Evolutionary conservation across 148 eudicot species (phyloP), one percentile per base, ranked within the genome.

Genomic region (Chenopodium suecicum): DNA sequence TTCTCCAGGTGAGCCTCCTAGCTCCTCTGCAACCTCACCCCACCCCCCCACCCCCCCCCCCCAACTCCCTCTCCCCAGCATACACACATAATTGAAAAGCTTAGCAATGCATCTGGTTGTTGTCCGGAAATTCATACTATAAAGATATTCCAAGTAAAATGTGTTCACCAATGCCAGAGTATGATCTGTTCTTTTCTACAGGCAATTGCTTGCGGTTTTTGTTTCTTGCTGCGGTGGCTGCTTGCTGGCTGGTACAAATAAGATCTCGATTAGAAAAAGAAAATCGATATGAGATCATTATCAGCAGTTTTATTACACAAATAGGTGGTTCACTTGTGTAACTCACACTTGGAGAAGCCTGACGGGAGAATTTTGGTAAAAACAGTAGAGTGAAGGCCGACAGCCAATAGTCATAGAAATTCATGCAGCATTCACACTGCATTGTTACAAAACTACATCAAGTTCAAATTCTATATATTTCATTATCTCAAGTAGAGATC

Each of bases 171-270:
- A 68, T 29, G 32, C 11, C 7, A 62, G 68, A 46, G 46, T 14
- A 66, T 68, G 71, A 32, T 72, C 32, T 9, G 19, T 63, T 13
- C 1, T 58, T 86, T 41, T 62, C 66, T 25, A 62, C 91, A 92
- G 98, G 97, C 91, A 70, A 58, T 91, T 20, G 89, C 91, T 37
- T 93, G 98, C 85, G 88, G 96, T 84, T 91, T 92, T 78, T 93
- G 98, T 81, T 95, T 93, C 87, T 48, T 90, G 47, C 90, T 93
- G 78, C 88, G 98, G 80, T 93, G 98, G 98, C 68, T 95, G 65
- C 97, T 95, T 73, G 83, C 98, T 20, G 98, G 98, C 65, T 95
- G 98, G 94, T 95, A 95, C 86, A 93, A 93, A 85, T 93, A 87
- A 90, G 80, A 77, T 50, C 11, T 31, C 9, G 14, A 37, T 7